Conservation (phyloP, 768 basidiomycete genomes). For the Sarcomyxa edulis region DNA sequence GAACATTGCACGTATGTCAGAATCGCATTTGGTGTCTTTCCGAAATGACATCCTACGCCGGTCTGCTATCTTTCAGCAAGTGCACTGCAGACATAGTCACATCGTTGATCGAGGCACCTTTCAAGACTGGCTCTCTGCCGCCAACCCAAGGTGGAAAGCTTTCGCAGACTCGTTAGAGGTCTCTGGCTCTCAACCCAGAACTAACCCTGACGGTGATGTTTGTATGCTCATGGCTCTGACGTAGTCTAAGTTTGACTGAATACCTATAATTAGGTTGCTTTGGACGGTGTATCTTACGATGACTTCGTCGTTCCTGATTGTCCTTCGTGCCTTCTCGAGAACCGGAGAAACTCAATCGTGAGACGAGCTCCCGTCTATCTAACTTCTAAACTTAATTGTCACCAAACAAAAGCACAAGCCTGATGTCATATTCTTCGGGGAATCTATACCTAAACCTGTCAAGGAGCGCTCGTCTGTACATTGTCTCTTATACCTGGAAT, state of each 20-base stretch:
- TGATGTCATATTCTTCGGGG: constrained; percentile 84
- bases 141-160: constrained; percentile 78
- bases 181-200: constrained; percentile 57
- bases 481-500: not conserved
- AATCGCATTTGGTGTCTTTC: not conserved
- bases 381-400: not conserved
- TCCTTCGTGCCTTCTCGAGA: constrained; percentile 54
- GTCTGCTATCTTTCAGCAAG: constrained; percentile 40
- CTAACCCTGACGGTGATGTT: constrained; percentile 94
- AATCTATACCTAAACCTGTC: constrained; percentile 65
- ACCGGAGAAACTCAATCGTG: constrained; percentile 57
- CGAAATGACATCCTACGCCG: not conserved
- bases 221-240: constrained; percentile 17
- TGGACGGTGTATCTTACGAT: constrained; percentile 73
- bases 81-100: constrained; percentile 76
- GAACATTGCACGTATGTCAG: constrained; percentile 66
- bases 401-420: constrained; percentile 61
- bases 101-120: constrained; percentile 59
- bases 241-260: not conserved
- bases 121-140: constrained; percentile 63
- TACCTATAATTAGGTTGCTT: constrained; percentile 54
- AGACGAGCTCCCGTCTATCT: constrained; percentile 10
- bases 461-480: constrained; percentile 66
- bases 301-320: constrained; percentile 82
- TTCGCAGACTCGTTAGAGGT: constrained; percentile 61